phyloP scores from a whole-genome alignment of 768 basidiomycete genomes.

The Mycena rosella region DNA sequence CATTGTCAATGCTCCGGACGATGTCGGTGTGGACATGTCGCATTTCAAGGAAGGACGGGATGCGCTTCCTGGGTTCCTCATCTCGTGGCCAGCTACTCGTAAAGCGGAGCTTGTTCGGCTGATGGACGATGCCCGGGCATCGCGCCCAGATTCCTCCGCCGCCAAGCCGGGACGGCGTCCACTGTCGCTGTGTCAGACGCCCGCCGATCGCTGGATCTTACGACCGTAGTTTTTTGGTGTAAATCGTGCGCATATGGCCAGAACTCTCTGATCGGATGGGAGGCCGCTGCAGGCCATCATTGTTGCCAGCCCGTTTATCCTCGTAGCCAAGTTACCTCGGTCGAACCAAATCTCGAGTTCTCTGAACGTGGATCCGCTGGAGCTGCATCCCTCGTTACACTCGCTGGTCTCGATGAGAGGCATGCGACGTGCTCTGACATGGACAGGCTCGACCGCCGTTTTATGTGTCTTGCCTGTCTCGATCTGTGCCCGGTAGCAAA shows the following conservation, averaged over 20 bases:
- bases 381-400: constrained; percentile 17
- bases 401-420: constrained; percentile 8
- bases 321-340: neutral
- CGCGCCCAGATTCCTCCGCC: neutral
- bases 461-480: constrained; percentile 15
- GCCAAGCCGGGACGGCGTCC: neutral
- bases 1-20: constrained; percentile 19
- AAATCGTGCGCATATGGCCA: neutral
- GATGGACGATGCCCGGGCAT: neutral
- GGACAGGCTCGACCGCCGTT: constrained; percentile 25
- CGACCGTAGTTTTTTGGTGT: constrained; percentile 8
- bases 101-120: constrained; percentile 4
- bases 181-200: neutral
- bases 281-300: constrained; percentile 15
- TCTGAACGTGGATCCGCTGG: constrained; percentile 10
- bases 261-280: constrained; percentile 12
- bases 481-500: neutral
- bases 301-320: neutral
- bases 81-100: constrained; percentile 5
- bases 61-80: constrained; percentile 7
- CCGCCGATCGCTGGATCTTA: constrained; percentile 1
- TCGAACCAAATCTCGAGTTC: constrained; percentile 19
- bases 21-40: constrained; percentile 3
- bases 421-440: constrained; percentile 19
- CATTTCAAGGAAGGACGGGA: constrained; percentile 25